Conservation (phyloP, 192 early-diverging fungal species). For the Coemansia guatemalensis region DNA sequence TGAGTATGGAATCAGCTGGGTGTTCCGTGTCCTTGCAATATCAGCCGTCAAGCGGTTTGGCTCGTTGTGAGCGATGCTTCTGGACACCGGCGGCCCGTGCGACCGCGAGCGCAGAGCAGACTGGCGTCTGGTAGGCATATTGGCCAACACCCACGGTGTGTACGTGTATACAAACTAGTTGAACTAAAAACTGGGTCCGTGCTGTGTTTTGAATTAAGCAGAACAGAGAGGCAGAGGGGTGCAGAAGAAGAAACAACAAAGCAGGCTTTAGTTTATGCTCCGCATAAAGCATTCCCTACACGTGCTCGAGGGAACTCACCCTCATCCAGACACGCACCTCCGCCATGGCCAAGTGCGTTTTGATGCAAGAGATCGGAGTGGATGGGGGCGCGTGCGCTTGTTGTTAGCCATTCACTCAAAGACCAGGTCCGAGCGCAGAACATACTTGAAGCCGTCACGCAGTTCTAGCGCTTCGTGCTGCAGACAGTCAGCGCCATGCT, state of each 20-base stretch:
- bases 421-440: conserved; percentile 60
- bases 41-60: neutral
- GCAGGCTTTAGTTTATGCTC: too few relatives aligned
- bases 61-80: neutral
- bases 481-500: conserved; percentile 63
- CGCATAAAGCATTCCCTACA: too few relatives aligned
- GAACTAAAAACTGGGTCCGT: too few relatives aligned
- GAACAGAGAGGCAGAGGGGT: too few relatives aligned
- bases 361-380: too few relatives aligned
- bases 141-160: too few relatives aligned
- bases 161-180: too few relatives aligned
- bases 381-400: neutral
- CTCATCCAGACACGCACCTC: too few relatives aligned
- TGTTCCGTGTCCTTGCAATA: conserved; percentile 10
- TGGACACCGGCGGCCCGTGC: conserved; percentile 13
- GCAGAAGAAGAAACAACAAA: too few relatives aligned
- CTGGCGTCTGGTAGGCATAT: conserved; percentile 15
- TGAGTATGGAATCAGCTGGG: conserved; percentile 48
- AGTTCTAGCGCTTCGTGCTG: conserved; percentile 60
- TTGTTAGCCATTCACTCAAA: conserved; percentile 25
- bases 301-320: too few relatives aligned
- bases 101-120: conserved; percentile 24
- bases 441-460: conserved; percentile 58
- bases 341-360: too few relatives aligned
- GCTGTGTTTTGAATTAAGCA: too few relatives aligned